phyloP scores from a whole-genome alignment of 129 eudicot species.

The Flaveria bidentis region DNA sequence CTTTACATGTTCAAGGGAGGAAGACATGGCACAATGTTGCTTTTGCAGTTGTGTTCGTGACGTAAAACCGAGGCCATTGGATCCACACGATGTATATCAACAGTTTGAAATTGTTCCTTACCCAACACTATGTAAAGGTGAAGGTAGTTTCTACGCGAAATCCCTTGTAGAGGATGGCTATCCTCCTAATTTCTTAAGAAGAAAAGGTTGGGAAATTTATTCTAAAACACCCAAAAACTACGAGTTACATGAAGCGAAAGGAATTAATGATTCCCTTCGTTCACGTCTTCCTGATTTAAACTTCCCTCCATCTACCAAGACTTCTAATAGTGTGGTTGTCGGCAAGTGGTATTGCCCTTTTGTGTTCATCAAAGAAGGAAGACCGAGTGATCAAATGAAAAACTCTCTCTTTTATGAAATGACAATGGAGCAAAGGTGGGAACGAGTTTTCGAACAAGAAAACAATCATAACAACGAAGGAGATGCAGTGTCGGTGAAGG shows the following conservation, averaged over 20 bases:
- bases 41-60: slow-evolving; percentile 44
- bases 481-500: slow-evolving; percentile 29
- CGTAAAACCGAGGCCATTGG: slow-evolving; percentile 61
- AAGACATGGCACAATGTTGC: slow-evolving; percentile 56
- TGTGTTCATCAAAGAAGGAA: slow-evolving; percentile 64
- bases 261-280: slow-evolving; percentile 51
- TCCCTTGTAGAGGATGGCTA: slow-evolving; percentile 54
- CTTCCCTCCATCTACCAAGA: slow-evolving; percentile 31
- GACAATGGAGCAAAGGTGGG: slow-evolving; percentile 57
- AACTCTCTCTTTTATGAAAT: slow-evolving; percentile 57
- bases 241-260: slow-evolving; percentile 48
- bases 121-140: slow-evolving; percentile 2
- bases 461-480: slow-evolving; percentile 24
- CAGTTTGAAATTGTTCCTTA: slow-evolving; percentile 49
- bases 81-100: slow-evolving; percentile 52
- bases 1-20: slow-evolving; percentile 62
- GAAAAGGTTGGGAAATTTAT: slow-evolving; percentile 47
- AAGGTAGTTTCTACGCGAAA: slow-evolving; percentile 45
- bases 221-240: slow-evolving; percentile 47
- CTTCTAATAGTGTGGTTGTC: slow-evolving; percentile 40
- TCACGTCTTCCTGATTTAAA: slow-evolving; percentile 47
- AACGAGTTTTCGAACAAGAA: slow-evolving; percentile 40
- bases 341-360: slow-evolving; percentile 90
- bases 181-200: slow-evolving; percentile 58
- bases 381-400: slow-evolving; percentile 41